phyloP scores from a whole-genome alignment of 148 eudicot species.

The Linanthus parryae region DNA sequence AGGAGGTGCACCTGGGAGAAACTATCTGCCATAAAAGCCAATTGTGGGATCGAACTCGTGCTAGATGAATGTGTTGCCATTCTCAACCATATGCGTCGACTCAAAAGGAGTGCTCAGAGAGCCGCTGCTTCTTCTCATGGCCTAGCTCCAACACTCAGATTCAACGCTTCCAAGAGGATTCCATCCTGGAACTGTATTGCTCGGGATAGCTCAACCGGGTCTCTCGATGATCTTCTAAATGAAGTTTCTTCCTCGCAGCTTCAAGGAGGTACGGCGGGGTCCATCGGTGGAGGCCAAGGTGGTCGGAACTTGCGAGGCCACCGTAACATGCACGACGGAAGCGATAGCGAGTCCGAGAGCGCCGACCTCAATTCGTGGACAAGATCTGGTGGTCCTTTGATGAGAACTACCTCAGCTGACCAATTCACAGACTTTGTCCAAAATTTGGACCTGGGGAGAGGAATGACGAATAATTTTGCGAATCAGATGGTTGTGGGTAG shows the following conservation, averaged over 20 bases:
- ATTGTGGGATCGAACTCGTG: conserved; percentile 89
- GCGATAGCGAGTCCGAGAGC: conserved; percentile 67
- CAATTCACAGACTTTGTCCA: conserved; percentile 66
- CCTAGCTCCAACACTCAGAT: conserved; percentile 31
- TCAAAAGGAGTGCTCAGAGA: conserved; percentile 54
- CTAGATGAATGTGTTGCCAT: conserved; percentile 77
- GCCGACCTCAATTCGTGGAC: conserved; percentile 71
- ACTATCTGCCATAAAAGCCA: conserved; percentile 94
- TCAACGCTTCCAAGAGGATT: conserved; percentile 75
- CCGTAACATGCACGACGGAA: conserved; percentile 45
- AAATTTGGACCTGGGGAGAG: conserved; percentile 49
- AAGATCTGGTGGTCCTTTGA: conserved; percentile 87
- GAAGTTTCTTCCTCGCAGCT: conserved; percentile 51
- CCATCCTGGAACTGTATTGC: conserved; percentile 96
- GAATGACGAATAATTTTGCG: conserved; percentile 20
- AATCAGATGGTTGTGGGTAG: conserved; percentile 22
- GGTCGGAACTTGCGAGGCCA: conserved; percentile 29
- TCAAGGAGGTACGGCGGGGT: conserved; percentile 28
- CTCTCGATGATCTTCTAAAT: conserved; percentile 58
- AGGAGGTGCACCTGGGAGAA: conserved; percentile 98
- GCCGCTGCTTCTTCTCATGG: conserved; percentile 57
- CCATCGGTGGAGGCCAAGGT: too few species aligned
- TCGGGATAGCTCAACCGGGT: conserved; percentile 89
- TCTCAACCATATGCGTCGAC: conserved; percentile 95
- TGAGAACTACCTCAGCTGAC: conserved; percentile 87